Conservation (phyloP, 1,284 basidiomycete genomes). For the Meira miltonrushii region DNA sequence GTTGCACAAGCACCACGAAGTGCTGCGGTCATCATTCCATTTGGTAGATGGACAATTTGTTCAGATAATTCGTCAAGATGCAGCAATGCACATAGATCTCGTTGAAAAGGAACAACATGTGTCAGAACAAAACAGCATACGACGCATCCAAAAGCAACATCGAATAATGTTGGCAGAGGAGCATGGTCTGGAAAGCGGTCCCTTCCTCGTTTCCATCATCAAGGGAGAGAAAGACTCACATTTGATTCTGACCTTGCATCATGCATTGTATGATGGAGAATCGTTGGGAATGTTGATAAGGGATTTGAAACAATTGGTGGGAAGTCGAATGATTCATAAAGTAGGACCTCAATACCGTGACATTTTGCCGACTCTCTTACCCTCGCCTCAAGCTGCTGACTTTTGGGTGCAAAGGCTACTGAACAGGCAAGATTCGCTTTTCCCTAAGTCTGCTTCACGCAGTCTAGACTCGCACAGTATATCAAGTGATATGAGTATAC, state of each 20-base stretch:
- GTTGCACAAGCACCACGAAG: slow-evolving; percentile 27
- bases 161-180: background rate
- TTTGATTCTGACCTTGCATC: slow-evolving; percentile 25
- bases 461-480: background rate
- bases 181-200: background rate
- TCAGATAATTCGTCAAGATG: slow-evolving; percentile 27
- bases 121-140: background rate
- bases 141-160: too few species aligned
- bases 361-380: slow-evolving; percentile 31
- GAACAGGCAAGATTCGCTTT: background rate
- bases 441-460: background rate
- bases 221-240: background rate
- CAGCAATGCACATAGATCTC: background rate
- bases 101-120: background rate
- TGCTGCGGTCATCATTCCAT: slow-evolving; percentile 43
- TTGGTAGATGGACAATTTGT: slow-evolving; percentile 25
- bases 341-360: slow-evolving; percentile 16
- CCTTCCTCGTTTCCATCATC: background rate
- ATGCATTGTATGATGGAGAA: slow-evolving; percentile 37
- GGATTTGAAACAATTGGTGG: slow-evolving; percentile 16
- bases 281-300: slow-evolving; percentile 31
- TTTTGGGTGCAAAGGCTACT: slow-evolving; percentile 22
- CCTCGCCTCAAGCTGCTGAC: slow-evolving; percentile 21
- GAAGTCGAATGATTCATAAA: background rate
- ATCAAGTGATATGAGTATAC: background rate